Evolutionary conservation across 495 filamentous ascomycete genomes (phyloP), one percentile per base, ranked within the genome.

Genomic region (Aspergillus affinis): DNA sequence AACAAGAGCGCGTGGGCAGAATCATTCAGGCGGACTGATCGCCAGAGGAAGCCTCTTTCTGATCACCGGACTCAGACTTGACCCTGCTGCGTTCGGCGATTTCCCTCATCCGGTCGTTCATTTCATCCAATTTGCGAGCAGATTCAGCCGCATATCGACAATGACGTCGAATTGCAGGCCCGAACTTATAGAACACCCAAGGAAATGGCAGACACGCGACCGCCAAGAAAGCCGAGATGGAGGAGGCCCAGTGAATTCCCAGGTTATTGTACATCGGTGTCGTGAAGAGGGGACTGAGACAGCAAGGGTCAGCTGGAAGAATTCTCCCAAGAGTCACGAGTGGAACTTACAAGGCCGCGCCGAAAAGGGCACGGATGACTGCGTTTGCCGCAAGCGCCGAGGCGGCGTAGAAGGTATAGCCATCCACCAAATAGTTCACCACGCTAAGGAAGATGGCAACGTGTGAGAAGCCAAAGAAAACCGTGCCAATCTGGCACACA

Each of bases 201-300:
- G 88, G 88, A 62, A 88, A 85, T 0, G 88, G 88, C 47, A 88
- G 68, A 68, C 87, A 90, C 2, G 73, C 77, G n/a, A 90, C 58
- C 4, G 86, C 80, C 2, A 91, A 72, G 68, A 90, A 90, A 0
- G 86, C 88, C 2, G 87, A 85, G 26, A 92, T 75, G 1, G 80
- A 81, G 29, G 79, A 84, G 2, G 86, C 88, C 88, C 88, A 90
- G 68, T 90, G 86, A 50, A 85, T 81, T 48, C 89, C 88, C 0
- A 91, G 78, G 56, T 80, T 75, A 1, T 72, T 45, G 68, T 88
- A 91, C 85, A 91, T 87, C 45, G 81, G 65, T 0, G 80, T 81
- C 0, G 88, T 90, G 70, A 91, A 91, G 0, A 92, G 76, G 0
- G 89, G 89, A 45, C 36, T 41, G 36, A 15, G 10, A 41, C 36